Base-by-base conservation (phyloP, 2,329 filamentous ascomycete species). In the Fusarium sp. region DNA sequence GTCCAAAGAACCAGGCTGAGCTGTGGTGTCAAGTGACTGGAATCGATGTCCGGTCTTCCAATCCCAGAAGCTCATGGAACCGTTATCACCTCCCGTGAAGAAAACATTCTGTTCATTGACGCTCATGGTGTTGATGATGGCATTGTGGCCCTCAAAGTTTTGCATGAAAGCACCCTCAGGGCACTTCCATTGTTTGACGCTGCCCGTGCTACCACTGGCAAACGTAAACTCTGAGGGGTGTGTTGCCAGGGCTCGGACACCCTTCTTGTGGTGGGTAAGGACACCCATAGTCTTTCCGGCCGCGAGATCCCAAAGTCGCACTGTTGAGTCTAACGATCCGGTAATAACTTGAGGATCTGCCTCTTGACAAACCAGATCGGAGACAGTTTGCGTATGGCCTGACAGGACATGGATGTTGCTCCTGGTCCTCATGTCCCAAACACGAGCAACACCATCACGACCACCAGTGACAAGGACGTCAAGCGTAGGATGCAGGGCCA, bases 111-210 rank as follows among this genome's bases (percentile, higher is more conserved):
- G 94, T 76, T 97, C 93, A 79, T 99, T 99, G 32, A 96, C 94
- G 45, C 94, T 88, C 47, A 99, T 83, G 0, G 94, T 94, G 82
- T 99, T 99, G 83, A 99, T 95, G 79, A 99, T 97, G 65, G 94
- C 89, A 76, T 98, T 98, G 77, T 98, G 95, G 7, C 95, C 95
- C 45, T 97, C 93, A 76, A 98, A 98, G 78, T 98, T 98, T 80
- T 98, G 94, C 96, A 99, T 99, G 79, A 99, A 98, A 18, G 94
- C 94, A 40, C 95, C 97, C 78, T 98, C 94, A 3, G 97, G 97
- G 73, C 94, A 98, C 80, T 98, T 98, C 95, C 96, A 99, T 82
- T 99, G 96, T 85, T 99, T 99, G 82, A 99, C 98, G 78, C 92
- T 94, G 25, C 92, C 92, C 0, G 95, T 94, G 76, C 94, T 97